Base-by-base conservation (phyloP, 208 protist species). In the Kentomonas sorsogonicus region DNA sequence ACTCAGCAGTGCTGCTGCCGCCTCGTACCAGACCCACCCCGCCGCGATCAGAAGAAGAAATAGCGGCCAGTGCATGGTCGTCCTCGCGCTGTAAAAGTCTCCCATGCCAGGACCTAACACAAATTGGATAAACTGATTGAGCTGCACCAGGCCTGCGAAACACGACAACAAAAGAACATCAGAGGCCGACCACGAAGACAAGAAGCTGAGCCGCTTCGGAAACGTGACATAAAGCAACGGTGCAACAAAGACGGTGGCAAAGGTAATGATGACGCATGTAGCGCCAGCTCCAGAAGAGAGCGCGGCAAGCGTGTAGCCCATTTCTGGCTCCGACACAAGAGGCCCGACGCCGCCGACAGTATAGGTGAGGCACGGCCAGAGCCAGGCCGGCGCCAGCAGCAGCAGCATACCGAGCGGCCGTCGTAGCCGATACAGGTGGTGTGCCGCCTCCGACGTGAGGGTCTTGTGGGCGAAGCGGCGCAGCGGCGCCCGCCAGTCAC, bases 121-220 rank as follows among this genome's bases (percentile, higher is more conserved):
- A 57, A 97, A 97, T 10, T 80, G 63, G 1, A 96, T 70, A 53
- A 98, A 97, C 51, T 93, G 91, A 10, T 81, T 70, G 3, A 97
- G 59, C 72, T 98, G 86, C 22, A 97, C 47, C 11, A 97, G 72
- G 1, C 92, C 91, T 10, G 83, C 78, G 18, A 97, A 45, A 45
- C 96, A 86, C 25, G 79, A 83, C 1, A 97, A 31, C 15, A 97
- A 52, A 47, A 97, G 76, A 6, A 93, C 95, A 53, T 98, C 91
- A 2, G 83, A 66, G 0, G 78, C 82, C 18, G 79, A 84, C 95
- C 96, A 98, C 27, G 96, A 93, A n/a, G 89, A 76, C 4, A 96
- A 27, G 29, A 87, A 72, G 4, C 40, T 7, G 20, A 11, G 54
- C 0, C 45, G 26, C 0, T 53, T 60, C 38, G 65, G 74, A 7